A percentile compares a stretch with the other conserved stretches of the same genome.
Evolutionary conservation across 768 basidiomycete genomes (phyloP).

Genomic region (Collybia nuda): DNA sequence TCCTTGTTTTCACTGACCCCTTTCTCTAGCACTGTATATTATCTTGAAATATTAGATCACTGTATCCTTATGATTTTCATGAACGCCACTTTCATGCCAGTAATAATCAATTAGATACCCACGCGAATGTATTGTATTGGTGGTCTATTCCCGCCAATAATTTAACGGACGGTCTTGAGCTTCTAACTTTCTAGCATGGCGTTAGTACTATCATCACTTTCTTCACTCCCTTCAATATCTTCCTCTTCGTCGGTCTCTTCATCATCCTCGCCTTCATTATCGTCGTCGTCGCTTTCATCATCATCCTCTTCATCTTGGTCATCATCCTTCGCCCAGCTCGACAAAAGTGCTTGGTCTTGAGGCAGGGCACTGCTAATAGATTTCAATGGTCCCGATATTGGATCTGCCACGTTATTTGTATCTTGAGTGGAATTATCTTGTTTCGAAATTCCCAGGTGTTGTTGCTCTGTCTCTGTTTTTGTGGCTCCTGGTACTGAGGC

Average conservation of each 20-base stretch:
- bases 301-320: constrained; percentile 2
- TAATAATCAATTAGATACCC: constrained; percentile 12
- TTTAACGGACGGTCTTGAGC: constrained; percentile 40
- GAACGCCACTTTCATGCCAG: constrained; percentile 3
- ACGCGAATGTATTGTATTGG: neutral
- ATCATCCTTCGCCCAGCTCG: neutral
- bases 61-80: constrained; percentile 1
- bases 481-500: no score
- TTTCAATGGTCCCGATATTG: no score
- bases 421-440: no score
- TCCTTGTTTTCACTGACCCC: constrained; percentile 10
- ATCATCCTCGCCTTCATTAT: constrained; percentile 20
- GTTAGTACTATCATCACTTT: neutral
- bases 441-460: no score
- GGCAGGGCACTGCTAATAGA: no score
- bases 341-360: no score
- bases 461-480: no score
- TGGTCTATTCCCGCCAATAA: constrained; percentile 49
- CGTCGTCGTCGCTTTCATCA: neutral
- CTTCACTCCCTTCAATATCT: constrained; percentile 8
- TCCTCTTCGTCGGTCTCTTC: constrained; percentile 14
- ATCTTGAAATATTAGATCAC: constrained; percentile 67
- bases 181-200: neutral
- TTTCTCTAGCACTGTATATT: constrained; percentile 66
- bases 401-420: no score